Percentiles rank a stretch among this genome's conserved stretches.
These are phyloP conservation scores for Bryoglossum gracile DNA, from an alignment of 495 filamentous ascomycete species.

Conservation along the genomic window DNA sequence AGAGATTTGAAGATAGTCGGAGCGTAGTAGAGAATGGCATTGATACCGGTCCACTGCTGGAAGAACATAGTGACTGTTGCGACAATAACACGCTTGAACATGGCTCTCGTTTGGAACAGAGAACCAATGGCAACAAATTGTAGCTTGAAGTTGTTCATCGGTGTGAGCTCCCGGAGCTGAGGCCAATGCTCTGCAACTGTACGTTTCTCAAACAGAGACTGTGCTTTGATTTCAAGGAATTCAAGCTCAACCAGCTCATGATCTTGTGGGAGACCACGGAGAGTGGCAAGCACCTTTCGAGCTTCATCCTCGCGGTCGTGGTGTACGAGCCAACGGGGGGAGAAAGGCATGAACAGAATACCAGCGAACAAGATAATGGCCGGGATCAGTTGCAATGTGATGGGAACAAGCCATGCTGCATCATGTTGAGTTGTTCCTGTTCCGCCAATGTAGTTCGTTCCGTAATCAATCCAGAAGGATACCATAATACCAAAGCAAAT, in stretches of 20 bases:
- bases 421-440: slow-evolving; percentile 53
- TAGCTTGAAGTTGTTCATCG: slow-evolving; percentile 56
- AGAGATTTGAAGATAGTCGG: slow-evolving; percentile 66
- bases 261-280: slow-evolving; percentile 53
- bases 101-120: slow-evolving; percentile 63
- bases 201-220: slow-evolving; percentile 72
- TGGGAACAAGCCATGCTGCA: slow-evolving; percentile 61
- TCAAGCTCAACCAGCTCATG: slow-evolving; percentile 66
- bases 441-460: slow-evolving; percentile 73
- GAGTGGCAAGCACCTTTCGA: slow-evolving; percentile 54
- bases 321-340: slow-evolving; percentile 72
- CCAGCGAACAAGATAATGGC: slow-evolving; percentile 55
- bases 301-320: slow-evolving; percentile 67
- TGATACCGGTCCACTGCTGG: slow-evolving; percentile 67
- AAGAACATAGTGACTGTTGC: slow-evolving; percentile 65
- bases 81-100: slow-evolving; percentile 68
- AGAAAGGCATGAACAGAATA: slow-evolving; percentile 79
- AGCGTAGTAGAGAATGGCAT: slow-evolving; percentile 63
- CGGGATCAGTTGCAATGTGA: slow-evolving; percentile 54
- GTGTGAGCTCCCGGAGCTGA: slow-evolving; percentile 49
- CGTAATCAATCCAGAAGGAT: slow-evolving; percentile 79
- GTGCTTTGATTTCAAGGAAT: slow-evolving; percentile 76
- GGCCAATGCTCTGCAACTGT: slow-evolving; percentile 66
- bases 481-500: slow-evolving; percentile 80
- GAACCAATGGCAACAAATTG: slow-evolving; percentile 66